phyloP scores from a whole-genome alignment of 2,329 filamentous ascomycete species.

The Dendrostoma leiphaemia region DNA sequence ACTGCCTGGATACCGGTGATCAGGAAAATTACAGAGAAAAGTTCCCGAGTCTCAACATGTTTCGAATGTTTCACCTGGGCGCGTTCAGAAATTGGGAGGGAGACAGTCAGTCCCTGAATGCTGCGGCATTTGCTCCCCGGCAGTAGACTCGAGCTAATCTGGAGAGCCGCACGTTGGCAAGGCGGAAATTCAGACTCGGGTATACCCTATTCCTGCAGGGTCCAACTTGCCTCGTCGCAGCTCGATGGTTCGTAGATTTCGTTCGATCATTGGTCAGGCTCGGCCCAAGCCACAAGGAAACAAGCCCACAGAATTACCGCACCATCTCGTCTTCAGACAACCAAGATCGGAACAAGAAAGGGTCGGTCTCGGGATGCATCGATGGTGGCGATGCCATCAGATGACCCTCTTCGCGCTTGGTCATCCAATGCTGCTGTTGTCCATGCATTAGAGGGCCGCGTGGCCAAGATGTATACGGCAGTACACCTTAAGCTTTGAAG shows the following conservation, averaged over 20 bases:
- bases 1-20: too few relatives aligned
- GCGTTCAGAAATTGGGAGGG: too few relatives aligned
- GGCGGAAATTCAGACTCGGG: neutral
- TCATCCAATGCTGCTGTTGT: neutral
- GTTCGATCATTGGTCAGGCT: too few relatives aligned
- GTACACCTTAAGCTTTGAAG: too few relatives aligned
- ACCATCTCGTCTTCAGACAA: neutral
- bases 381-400: neutral
- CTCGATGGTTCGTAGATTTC: neutral
- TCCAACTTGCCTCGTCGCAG: neutral
- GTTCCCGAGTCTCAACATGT: neutral
- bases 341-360: neutral
- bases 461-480: too few relatives aligned
- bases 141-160: neutral
- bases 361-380: neutral
- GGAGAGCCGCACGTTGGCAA: neutral
- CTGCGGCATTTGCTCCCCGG: neutral
- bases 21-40: too few relatives aligned
- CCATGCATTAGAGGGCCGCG: too few relatives aligned
- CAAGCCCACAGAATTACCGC: neutral
- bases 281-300: neutral
- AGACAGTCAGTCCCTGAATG: neutral
- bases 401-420: neutral
- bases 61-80: too few relatives aligned
- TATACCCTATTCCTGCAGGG: neutral